phyloP scores from a whole-genome alignment of 2,329 filamentous ascomycete genomes.

The Fusarium chlamydosporum region DNA sequence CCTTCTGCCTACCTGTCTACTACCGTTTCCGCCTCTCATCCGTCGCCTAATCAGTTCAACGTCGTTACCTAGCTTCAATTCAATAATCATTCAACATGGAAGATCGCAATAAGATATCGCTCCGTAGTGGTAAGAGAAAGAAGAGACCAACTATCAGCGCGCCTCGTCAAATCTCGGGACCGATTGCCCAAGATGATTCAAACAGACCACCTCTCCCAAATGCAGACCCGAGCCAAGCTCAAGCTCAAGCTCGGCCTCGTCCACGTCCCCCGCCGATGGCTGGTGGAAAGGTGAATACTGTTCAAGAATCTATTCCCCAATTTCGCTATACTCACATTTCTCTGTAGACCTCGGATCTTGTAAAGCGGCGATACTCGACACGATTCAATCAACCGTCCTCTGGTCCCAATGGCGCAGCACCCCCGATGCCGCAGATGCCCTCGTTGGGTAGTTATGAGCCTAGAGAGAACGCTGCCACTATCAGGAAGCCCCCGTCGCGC shows the following conservation, averaged over 20 bases:
- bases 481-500: slow-evolving; percentile 67
- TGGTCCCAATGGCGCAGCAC: slow-evolving; percentile 76
- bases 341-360: slow-evolving; percentile 79
- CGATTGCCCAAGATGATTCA: slow-evolving; percentile 67
- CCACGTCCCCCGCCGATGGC: slow-evolving; percentile 64
- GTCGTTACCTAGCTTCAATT: slow-evolving; percentile 11
- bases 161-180: slow-evolving; percentile 73
- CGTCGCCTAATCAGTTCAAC: slow-evolving; percentile 5
- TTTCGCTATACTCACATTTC: slow-evolving; percentile 38
- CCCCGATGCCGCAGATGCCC: slow-evolving; percentile 79
- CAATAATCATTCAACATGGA: slow-evolving; percentile 62
- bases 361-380: slow-evolving; percentile 94
- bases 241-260: slow-evolving; percentile 55
- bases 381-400: slow-evolving; percentile 84
- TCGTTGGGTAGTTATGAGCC: slow-evolving; percentile 71
- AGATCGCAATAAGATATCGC: slow-evolving; percentile 72
- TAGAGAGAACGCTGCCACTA: slow-evolving; percentile 54
- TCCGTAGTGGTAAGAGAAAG: slow-evolving; percentile 74
- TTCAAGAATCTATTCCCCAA: slow-evolving; percentile 14
- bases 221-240: slow-evolving; percentile 47
- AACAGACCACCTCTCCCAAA: slow-evolving; percentile 46
- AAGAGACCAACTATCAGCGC: slow-evolving; percentile 73
- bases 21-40: slow-evolving; percentile 3
- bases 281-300: slow-evolving; percentile 67
- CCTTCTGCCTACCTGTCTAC: background rate